A percentile compares a stretch with the other conserved stretches of the same genome.
Evolutionary conservation across 2,329 filamentous ascomycete genomes (phyloP).

Genomic region (Amylocarpus encephaloides): DNA sequence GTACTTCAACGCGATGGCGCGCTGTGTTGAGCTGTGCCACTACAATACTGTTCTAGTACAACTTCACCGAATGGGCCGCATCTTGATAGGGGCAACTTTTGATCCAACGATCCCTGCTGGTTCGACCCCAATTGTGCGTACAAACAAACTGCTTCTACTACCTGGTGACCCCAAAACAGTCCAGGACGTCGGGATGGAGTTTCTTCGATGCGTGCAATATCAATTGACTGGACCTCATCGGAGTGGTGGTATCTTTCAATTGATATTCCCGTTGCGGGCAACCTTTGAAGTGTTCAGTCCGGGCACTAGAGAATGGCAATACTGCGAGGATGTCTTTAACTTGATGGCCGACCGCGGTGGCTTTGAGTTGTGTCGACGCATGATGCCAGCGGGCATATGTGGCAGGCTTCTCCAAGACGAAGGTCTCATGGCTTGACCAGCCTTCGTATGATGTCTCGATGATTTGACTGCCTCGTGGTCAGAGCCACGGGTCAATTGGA

Average conservation of each 20-base stretch:
- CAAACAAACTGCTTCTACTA: slow-evolving; percentile 11
- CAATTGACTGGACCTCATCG: slow-evolving; percentile 5
- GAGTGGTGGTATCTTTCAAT: slow-evolving; percentile 13
- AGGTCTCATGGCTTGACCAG: slow-evolving; percentile 2
- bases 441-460: no score
- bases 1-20: slow-evolving; percentile 6
- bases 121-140: slow-evolving; percentile 2
- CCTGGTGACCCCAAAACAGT: slow-evolving; percentile 15
- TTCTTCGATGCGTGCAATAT: slow-evolving; percentile 9
- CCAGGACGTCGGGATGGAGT: slow-evolving; percentile 10
- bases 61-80: slow-evolving; percentile 10
- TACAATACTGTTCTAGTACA: slow-evolving; percentile 11
- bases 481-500: no score
- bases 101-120: not conserved
- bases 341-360: slow-evolving; percentile 15
- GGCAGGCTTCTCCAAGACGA: slow-evolving; percentile 5
- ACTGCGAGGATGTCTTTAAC: slow-evolving; percentile 7
- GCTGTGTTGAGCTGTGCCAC: slow-evolving; percentile 8
- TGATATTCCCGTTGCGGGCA: slow-evolving; percentile 12
- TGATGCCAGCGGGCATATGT: slow-evolving; percentile 7
- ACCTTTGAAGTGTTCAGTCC: slow-evolving; percentile 10
- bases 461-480: no score
- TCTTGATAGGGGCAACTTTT: slow-evolving; percentile 7
- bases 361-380: slow-evolving; percentile 10
- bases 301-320: slow-evolving; percentile 10